Evolutionary conservation across 2,329 filamentous ascomycete genomes (phyloP).

Genomic region (Lachnellula hyalina): DNA sequence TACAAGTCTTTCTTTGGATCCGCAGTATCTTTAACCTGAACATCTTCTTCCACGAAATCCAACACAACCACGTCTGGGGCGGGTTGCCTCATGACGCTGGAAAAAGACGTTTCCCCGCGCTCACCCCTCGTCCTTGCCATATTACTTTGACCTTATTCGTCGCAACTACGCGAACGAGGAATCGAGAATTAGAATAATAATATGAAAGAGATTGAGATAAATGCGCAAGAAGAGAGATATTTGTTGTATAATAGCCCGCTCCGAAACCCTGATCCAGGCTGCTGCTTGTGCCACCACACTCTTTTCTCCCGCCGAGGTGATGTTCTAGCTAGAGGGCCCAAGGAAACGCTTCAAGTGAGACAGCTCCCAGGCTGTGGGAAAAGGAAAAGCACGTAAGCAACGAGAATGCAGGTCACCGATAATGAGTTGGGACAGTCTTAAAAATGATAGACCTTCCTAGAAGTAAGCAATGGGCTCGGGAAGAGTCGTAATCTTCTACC

Average conservation of each 20-base stretch:
- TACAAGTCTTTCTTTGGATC: constrained; percentile 43
- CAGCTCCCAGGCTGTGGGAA: no score
- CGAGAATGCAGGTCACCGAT: neutral
- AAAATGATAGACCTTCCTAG: neutral
- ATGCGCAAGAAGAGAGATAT: constrained; percentile 1
- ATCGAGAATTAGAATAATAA: neutral
- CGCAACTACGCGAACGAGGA: neutral
- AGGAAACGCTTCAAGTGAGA: no score
- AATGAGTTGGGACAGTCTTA: no score
- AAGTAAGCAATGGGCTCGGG: neutral
- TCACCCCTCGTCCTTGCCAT: constrained; percentile 13
- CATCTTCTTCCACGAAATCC: constrained; percentile 31
- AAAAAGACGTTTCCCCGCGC: constrained; percentile 28
- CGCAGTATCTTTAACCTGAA: constrained; percentile 30
- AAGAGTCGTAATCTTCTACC: neutral
- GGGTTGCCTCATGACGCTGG: constrained; percentile 37
- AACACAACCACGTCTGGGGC: constrained; percentile 34
- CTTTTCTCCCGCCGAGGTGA: neutral
- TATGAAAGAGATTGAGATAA: neutral
- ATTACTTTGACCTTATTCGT: neutral
- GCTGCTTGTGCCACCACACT: constrained; percentile 2
- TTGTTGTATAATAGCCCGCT: neutral
- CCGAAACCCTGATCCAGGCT: neutral
- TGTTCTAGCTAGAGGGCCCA: neutral
- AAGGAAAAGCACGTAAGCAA: no score